These are phyloP conservation scores for Suhomyces anneliseae DNA, from an alignment of 1,139 yeast species.

Conservation along the genomic window DNA sequence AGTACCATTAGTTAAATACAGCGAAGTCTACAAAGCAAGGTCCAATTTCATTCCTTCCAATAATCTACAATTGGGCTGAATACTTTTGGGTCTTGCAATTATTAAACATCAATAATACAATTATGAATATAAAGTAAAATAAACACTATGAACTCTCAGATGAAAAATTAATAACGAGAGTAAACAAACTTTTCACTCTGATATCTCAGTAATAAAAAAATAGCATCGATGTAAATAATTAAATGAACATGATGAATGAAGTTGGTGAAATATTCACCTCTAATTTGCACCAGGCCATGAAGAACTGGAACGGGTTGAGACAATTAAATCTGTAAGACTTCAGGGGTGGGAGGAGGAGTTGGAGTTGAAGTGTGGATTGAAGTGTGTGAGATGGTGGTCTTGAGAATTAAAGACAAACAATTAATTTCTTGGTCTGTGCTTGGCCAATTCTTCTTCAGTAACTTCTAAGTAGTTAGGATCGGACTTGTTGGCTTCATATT, in stretches of 20 bases:
- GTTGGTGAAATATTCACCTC: neutral
- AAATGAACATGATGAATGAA: neutral
- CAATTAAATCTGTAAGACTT: too few relatives aligned
- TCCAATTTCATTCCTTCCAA: too few relatives aligned
- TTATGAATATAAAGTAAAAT: conserved; percentile 3
- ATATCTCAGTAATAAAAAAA: neutral
- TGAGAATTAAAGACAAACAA: too few relatives aligned
- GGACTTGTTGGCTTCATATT: conserved; percentile 42
- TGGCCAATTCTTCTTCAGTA: conserved; percentile 34
- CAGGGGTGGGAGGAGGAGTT: too few relatives aligned
- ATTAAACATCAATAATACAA: conserved; percentile 6
- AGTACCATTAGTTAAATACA: too few relatives aligned
- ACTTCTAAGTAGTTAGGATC: conserved; percentile 55
- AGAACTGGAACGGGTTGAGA: too few relatives aligned
- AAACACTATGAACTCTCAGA: neutral
- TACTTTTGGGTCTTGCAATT: neutral
- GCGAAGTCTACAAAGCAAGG: too few relatives aligned
- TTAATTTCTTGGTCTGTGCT: conserved; percentile 1
- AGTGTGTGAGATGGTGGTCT: too few relatives aligned
- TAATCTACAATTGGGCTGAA: neutral
- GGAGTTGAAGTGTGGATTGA: too few relatives aligned
- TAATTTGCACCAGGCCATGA: neutral
- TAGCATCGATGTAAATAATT: neutral
- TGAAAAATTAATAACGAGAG: neutral
- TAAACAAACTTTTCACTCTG: neutral